Percentiles rank a stretch among this genome's conserved stretches.
These are phyloP conservation scores for Ceratobasidium sp. DNA, from an alignment of 1,284 basidiomycete genomes.

Conservation along the genomic window DNA sequence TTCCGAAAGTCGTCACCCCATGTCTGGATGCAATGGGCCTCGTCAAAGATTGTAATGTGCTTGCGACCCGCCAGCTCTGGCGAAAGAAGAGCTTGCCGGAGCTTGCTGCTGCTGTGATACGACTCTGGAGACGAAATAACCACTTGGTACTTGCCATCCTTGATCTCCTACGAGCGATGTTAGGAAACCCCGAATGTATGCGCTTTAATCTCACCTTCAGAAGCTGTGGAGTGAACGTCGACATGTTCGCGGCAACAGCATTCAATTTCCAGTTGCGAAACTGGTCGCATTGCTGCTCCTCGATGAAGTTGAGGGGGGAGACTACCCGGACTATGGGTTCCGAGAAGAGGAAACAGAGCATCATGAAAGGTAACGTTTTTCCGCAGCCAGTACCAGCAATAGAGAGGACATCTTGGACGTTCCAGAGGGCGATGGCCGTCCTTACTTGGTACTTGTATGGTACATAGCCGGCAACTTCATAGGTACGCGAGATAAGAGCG, in stretches of 20 bases:
- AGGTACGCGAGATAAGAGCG: too few species aligned
- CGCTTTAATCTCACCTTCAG: not conserved
- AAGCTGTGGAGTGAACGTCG: too few species aligned
- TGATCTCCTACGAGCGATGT: not conserved
- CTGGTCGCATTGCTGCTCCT: not conserved
- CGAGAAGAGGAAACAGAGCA: not conserved
- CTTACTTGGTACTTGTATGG: too few species aligned
- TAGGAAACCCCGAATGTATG: not conserved
- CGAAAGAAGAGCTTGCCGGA: not conserved
- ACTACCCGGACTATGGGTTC: not conserved
- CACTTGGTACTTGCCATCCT: not conserved
- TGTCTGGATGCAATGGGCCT: not conserved
- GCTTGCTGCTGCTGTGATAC: slow-evolving; percentile 1
- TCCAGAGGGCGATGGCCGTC: too few species aligned
- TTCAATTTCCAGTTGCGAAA: not conserved
- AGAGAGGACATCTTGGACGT: not conserved
- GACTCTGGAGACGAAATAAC: slow-evolving; percentile 10
- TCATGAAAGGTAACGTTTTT: not conserved
- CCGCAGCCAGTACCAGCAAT: slow-evolving; percentile 21
- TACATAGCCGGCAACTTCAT: too few species aligned
- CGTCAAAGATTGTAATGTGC: slow-evolving; percentile 5
- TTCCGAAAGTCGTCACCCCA: slow-evolving; percentile 5
- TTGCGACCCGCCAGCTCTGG: not conserved
- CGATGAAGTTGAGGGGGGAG: not conserved
- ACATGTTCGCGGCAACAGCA: too few species aligned